Evolutionary conservation across 2,329 filamentous ascomycete genomes (phyloP).

Genomic region (Diaporthe destruens): DNA sequence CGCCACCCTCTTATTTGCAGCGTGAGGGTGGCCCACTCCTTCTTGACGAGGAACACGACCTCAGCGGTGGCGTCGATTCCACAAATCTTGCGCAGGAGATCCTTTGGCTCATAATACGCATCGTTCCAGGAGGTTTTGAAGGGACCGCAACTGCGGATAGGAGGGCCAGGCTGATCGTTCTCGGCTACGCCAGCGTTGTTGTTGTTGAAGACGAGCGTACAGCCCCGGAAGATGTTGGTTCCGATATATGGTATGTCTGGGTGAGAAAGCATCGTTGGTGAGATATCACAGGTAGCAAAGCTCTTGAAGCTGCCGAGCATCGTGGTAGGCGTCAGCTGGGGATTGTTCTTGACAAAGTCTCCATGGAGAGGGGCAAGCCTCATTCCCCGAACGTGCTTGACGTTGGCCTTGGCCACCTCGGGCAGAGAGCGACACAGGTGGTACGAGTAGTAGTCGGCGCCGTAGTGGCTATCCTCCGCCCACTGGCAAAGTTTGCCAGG

Average conservation of each 20-base stretch:
- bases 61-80: neutral
- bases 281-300: neutral
- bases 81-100: neutral
- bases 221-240: fast-evolving
- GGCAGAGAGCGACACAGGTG: neutral
- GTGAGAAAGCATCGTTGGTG: no score
- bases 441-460: neutral
- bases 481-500: no score
- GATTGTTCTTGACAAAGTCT: neutral
- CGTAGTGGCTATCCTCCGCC: no score
- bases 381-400: neutral
- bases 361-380: no score
- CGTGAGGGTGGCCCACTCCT: no score
- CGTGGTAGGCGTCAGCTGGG: neutral
- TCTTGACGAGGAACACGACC: neutral
- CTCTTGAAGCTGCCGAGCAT: neutral
- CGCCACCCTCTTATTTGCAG: no score
- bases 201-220: no score
- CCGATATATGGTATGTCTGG: fast-evolving
- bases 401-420: neutral
- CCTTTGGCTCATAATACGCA: neutral
- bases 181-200: no score
- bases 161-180: no score
- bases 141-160: no score
- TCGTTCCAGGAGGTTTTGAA: no score